Evolutionary conservation across 768 basidiomycete genomes (phyloP).

Genomic region (Lyophyllum semitale): DNA sequence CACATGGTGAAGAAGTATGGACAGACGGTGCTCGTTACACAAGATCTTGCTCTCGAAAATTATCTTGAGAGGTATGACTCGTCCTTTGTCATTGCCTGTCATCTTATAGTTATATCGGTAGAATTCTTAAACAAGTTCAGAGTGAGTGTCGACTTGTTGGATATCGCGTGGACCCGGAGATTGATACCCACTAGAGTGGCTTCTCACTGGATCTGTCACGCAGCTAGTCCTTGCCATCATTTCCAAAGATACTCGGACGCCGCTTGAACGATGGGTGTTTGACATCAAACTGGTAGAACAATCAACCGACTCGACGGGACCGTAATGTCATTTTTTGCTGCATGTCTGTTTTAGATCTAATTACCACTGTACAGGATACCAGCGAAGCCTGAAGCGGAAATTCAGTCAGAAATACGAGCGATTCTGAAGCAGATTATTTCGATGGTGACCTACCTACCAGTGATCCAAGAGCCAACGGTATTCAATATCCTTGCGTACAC

Average conservation of each 20-base stretch:
- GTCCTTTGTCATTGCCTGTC: conserved; percentile 1
- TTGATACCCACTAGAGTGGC: conserved; percentile 69
- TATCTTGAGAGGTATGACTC: conserved; percentile 79
- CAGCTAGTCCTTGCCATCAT: conserved; percentile 96
- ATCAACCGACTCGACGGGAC: conserved; percentile 46
- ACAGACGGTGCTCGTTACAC: conserved; percentile 91
- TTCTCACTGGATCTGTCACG: conserved; percentile 88
- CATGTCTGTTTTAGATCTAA: conserved; percentile 6
- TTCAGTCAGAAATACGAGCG: conserved; percentile 95
- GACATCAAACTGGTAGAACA: conserved; percentile 86
- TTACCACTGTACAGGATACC: conserved; percentile 38
- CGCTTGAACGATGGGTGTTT: conserved; percentile 98
- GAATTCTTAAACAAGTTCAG: conserved; percentile 90
- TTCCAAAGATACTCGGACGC: conserved; percentile 87
- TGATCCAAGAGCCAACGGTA: conserved; percentile 91
- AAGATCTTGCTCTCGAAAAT: conserved; percentile 89
- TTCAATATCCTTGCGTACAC: conserved; percentile 99
- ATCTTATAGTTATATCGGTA: conserved; percentile 27
- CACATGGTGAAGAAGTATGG: conserved; percentile 99
- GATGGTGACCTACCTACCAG: conserved; percentile 94
- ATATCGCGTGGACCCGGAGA: not conserved
- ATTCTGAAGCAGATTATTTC: conserved; percentile 98
- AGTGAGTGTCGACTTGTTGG: conserved; percentile 53
- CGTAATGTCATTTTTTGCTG: conserved; percentile 34
- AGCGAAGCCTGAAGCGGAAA: conserved; percentile 81